phyloP scores from a whole-genome alignment of 179 eudicot genomes.

The Nepenthes alata region DNA sequence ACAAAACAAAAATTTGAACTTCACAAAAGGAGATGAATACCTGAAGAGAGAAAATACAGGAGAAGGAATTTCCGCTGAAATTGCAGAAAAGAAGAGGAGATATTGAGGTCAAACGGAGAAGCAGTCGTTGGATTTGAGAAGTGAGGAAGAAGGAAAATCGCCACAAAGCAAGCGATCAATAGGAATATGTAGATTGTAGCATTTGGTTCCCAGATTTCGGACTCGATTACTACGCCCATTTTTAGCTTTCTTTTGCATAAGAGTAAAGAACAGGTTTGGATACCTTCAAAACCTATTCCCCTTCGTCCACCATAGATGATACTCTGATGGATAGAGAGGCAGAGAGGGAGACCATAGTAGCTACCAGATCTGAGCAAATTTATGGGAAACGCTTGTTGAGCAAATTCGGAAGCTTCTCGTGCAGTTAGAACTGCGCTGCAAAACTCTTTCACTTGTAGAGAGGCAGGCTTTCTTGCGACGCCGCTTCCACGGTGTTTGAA shows the following conservation, averaged over 20 bases:
- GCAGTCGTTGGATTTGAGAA: conserved; percentile 26
- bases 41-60: conserved; percentile 59
- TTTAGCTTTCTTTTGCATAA: conserved; percentile 1
- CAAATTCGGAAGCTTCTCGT: no score
- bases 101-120: conserved; percentile 28
- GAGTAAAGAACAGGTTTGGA: no score
- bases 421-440: no score
- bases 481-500: no score
- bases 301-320: no score
- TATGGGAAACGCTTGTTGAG: no score
- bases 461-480: no score
- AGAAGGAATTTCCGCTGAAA: conserved; percentile 62
- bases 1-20: neutral
- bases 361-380: no score
- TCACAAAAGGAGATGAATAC: conserved; percentile 11
- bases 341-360: no score
- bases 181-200: conserved; percentile 32
- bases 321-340: no score
- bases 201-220: conserved; percentile 58
- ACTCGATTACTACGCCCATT: conserved; percentile 67
- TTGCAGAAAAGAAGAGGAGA: conserved; percentile 36
- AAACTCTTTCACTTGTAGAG: no score
- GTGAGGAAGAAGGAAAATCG: conserved; percentile 45
- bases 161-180: conserved; percentile 39
- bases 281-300: no score